Base-by-base conservation (phyloP, 2,329 filamentous ascomycete genomes). In the Sphaerulina populicola region DNA sequence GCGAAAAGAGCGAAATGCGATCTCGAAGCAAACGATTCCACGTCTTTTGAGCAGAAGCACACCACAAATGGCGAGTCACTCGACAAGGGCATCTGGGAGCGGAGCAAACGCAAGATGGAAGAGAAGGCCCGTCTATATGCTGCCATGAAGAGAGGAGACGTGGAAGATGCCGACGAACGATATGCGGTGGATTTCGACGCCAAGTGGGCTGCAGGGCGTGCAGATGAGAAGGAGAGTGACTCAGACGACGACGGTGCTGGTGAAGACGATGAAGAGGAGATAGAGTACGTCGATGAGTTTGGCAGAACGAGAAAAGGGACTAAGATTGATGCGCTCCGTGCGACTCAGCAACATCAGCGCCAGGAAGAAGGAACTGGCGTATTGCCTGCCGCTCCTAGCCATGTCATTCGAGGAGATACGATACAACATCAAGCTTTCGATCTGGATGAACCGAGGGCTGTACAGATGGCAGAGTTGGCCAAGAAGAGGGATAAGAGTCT, bases 231-330 rank as follows among this genome's bases (percentile, higher is more conserved):
- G 49, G 69, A 67, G 3, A 69, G 71, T 1, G 68, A 68, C n/a
- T 66, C 67, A 2, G 72, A 73, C 11, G 68, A 57, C 40, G 66
- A 69, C 18, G 68, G 69, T 11, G 67, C 64, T 1, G 65, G 65
- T 27, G 66, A 66, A 1, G 67, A 69, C 1, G 69, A 69, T 1
- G 62, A 62, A 15, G 84, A 89, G 48, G 68, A 86, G n/a, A 73
- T 97, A 4, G 90, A 96, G 59, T 94, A 88, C 66, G 78, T 85
- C 47, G 93, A 98, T 68, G 93, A 97, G 64, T 95, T 94, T 65
- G 93, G 93, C 2, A 83, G 93, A n/a, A 78, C 83, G 11, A 76
- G 90, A 3, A 80, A 73, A 39, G 86, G 85, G 14, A 91, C 87
- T 0, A 78, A 78, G 43, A 78, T 81, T 4, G 80, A 93, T 56